Percentiles rank a stretch among this genome's conserved stretches.
Conservation (phyloP, 768 basidiomycete genomes). For the Strobilomyces echinocephalus region DNA sequence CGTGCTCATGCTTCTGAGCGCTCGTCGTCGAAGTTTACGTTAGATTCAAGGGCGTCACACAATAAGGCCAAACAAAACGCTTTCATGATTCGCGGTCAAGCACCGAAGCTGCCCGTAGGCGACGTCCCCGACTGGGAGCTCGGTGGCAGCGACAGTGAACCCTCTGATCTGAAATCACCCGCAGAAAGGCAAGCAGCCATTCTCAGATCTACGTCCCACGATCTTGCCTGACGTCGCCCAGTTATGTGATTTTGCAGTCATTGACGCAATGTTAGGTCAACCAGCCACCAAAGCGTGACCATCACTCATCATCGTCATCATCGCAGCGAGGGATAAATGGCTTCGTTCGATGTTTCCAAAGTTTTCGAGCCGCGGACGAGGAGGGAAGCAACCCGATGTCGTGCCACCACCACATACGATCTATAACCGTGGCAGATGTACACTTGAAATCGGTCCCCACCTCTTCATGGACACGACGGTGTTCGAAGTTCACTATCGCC, state of each 20-base stretch:
- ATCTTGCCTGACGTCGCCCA: conserved; percentile 26
- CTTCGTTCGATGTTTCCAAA: conserved; percentile 59
- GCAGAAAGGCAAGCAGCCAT: conserved; percentile 49
- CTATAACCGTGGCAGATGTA: conserved; percentile 61
- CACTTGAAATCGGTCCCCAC: conserved; percentile 73
- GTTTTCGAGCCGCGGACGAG: conserved; percentile 63
- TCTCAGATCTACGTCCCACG: neutral
- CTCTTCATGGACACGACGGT: conserved; percentile 61
- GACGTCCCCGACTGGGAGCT: conserved; percentile 58
- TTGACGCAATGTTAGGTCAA: conserved; percentile 58
- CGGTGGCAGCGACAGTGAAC: conserved; percentile 39
- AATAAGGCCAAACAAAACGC: conserved; percentile 28
- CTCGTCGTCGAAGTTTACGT: conserved; percentile 6
- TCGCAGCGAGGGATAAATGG: conserved; percentile 68
- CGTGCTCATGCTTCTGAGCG: conserved; percentile 34
- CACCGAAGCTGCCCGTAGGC: conserved; percentile 49
- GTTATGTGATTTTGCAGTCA: conserved; percentile 60
- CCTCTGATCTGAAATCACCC: conserved; percentile 39
- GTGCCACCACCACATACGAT: conserved; percentile 63
- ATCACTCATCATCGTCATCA: conserved; percentile 11
- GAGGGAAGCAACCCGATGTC: conserved; percentile 49
- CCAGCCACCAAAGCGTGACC: conserved; percentile 9
- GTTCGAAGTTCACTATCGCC: conserved; percentile 69
- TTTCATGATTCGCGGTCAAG: conserved; percentile 27
- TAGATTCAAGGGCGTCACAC: neutral